Evolutionary conservation across 148 eudicot genomes (phyloP), one percentile per base, ranked within the genome.

Genomic region (Nepenthes mirabilis): DNA sequence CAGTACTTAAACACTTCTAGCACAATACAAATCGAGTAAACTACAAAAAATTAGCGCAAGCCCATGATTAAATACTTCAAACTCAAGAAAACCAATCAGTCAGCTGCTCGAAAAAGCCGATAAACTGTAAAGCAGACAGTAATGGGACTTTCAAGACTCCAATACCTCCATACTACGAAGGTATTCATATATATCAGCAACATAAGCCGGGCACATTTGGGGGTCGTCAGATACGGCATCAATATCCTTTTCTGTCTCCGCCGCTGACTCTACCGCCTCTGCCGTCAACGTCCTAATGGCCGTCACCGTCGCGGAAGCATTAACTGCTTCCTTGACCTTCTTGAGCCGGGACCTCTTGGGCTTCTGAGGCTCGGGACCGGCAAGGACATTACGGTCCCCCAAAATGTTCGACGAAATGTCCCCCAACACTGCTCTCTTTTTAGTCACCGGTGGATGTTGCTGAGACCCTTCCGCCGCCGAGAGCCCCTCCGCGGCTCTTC

Each of bases 141-240:
- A 52, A 13, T 52, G 55, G 43, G 50, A 2, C 33, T 69, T 10
- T 6, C 33, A 58, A 52, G 12, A 33, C 12, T 34, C 34, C 56
- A 67, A 35, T 48, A 93, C 99, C 96, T 93, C 99, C 96, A 89
- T 79, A 11, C 71, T 61, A 6, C 71, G 79, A 37, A 93, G 87
- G 56, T 93, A 93, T 5, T 69, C 79, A 60, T 93, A 86, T 8
- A 93, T 88, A 33, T 77, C 81, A 45, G 74, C 56, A 65, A 72
- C 85, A 65, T 85, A 88, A 35, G 82, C 66, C n/a, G 40, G 76
- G 62, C 94, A 85, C 94, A 91, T 77, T 63, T 88, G 90, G 2
- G 88, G 90, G 55, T 82, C 94, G 65, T 73, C 79, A 5, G 53
- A 51, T 47, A 34, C 57, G 12, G 33, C 75, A 62, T 75, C 77